Evolutionary conservation across 805 yeast genomes (phyloP).

Genomic region (Candida sonorensis): DNA sequence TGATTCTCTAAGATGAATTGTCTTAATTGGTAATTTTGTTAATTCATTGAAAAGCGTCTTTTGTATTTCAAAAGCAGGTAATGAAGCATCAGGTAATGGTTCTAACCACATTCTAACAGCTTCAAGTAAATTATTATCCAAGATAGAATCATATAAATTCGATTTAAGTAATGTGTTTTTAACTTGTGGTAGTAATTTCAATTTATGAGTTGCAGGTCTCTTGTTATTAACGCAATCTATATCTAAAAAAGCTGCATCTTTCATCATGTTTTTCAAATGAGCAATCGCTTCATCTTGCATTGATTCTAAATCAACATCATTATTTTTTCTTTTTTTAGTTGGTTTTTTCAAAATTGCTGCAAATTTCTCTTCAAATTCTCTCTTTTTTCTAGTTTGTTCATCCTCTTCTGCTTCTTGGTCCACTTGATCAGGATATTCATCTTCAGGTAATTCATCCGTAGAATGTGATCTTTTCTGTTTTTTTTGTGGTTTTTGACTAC

Average conservation of each 20-base stretch:
- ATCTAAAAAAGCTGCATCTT: slow-evolving; percentile 74
- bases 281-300: slow-evolving; percentile 91
- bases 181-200: slow-evolving; percentile 75
- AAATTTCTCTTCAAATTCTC: slow-evolving; percentile 74
- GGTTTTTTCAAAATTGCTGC: slow-evolving; percentile 67
- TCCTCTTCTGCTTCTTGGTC: slow-evolving; percentile 22
- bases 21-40: slow-evolving; percentile 79
- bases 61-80: slow-evolving; percentile 97
- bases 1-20: slow-evolving; percentile 89
- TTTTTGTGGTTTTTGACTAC: slow-evolving; percentile 6
- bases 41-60: slow-evolving; percentile 74
- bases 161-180: slow-evolving; percentile 70
- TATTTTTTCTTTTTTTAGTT: slow-evolving; percentile 57
- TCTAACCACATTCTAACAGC: slow-evolving; percentile 96
- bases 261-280: slow-evolving; percentile 80
- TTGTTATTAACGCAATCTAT: slow-evolving; percentile 51
- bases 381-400: slow-evolving; percentile 45
- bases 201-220: slow-evolving; percentile 67
- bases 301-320: slow-evolving; percentile 90
- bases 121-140: slow-evolving; percentile 89
- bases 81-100: slow-evolving; percentile 94
- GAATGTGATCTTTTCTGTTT: slow-evolving; percentile 9
- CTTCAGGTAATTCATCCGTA: slow-evolving; percentile 3
- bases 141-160: slow-evolving; percentile 81
- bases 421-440: slow-evolving; percentile 2